A percentile compares a stretch with the other conserved stretches of the same genome.
phyloP scores from a whole-genome alignment of 768 basidiomycete species.

The Termitomyces sp. region DNA sequence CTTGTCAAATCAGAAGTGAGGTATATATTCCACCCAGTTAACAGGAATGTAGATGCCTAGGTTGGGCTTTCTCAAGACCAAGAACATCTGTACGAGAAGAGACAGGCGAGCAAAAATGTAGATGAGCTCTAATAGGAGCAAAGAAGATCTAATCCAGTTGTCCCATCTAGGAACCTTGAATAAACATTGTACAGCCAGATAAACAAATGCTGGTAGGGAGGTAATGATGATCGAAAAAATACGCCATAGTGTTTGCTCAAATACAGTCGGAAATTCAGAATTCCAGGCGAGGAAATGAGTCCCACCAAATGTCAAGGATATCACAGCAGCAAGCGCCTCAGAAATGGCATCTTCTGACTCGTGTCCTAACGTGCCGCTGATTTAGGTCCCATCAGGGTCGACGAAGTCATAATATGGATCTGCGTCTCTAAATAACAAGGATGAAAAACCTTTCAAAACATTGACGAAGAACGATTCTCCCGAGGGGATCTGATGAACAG shows the following conservation, averaged over 20 bases:
- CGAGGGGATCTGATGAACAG: too few relatives aligned
- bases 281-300: conserved; percentile 23
- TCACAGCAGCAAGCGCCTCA: neutral
- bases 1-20: neutral
- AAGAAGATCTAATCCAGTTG: too few relatives aligned
- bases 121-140: neutral
- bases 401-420: too few relatives aligned
- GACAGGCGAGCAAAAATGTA: neutral
- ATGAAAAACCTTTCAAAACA: too few relatives aligned
- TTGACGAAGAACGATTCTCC: too few relatives aligned
- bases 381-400: neutral
- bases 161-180: too few relatives aligned
- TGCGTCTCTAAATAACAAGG: neutral
- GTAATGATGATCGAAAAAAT: conserved; percentile 13
- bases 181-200: too few relatives aligned
- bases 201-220: neutral
- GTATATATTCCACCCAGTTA: neutral
- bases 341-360: neutral
- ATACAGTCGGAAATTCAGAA: conserved; percentile 17
- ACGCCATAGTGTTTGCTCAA: conserved; percentile 12
- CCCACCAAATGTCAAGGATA: conserved; percentile 16
- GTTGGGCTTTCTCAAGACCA: neutral
- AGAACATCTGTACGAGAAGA: neutral
- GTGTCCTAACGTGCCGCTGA: neutral
- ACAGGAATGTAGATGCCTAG: neutral